Evolutionary conservation across 371 early-diverging fungal species (phyloP), one percentile per base, ranked within the genome.

Genomic region (Capillidium heterosporum): DNA sequence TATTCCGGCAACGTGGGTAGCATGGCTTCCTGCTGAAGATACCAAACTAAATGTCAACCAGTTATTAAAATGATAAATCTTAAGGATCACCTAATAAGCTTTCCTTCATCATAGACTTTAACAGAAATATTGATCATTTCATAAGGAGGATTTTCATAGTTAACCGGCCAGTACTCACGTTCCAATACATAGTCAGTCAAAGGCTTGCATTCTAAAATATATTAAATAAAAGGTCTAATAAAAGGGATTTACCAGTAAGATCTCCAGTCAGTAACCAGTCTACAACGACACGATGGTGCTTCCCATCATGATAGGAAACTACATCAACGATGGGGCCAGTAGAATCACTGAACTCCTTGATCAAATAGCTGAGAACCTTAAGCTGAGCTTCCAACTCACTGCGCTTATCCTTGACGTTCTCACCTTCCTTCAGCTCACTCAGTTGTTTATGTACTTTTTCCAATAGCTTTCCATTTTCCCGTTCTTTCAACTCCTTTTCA

Each of bases 1-100:
- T 59, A 88, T 87, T 35, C 85, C 89, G 31, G 95, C 93, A 44
- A 96, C 96, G 61, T 96, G 96, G 5, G 91, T 93, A 35, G 89
- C 89, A 60, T 96, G 96, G 43, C 81, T 71, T 19, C 92, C 88
- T 29, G 82, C 78, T 46, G 77, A 65, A 35, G 85, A 83, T 24
- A 91, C 94, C 61, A 93, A 81, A 62, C 83, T 75, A 44, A 67
- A 50, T 51, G 19, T 41, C 24, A 41, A 42, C 27, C 35, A 55
- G 46, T 41, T 19, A 35, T 23, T 35, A 11, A 23, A 47, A 2
- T 46, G 27, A 2, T 35, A 57, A 65, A 73, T 74, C 76, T n/a
- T n/a, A n/a, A n/a, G n/a, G n/a, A n/a, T n/a, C n/a, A n/a, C n/a
- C n/a, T 82, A 13, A 82, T 67, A 27, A 81, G 65, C 47, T 76